Conservation (phyloP, 805 yeast species). For the Lipomyces anomalus region DNA sequence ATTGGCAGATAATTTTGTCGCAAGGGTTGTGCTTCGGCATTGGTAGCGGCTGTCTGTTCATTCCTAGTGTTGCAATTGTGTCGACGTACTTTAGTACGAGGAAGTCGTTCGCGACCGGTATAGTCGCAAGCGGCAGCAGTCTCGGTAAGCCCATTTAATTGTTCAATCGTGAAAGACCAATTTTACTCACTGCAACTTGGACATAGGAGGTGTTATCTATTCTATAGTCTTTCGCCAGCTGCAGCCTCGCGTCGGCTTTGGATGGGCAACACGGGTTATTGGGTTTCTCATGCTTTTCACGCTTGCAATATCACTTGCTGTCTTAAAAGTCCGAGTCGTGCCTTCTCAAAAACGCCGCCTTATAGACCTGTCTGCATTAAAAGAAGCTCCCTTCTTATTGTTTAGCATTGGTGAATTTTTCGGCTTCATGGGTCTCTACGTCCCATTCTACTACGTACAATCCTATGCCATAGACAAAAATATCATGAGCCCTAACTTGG, state of each 20-base stretch:
- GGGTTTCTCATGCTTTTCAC: conserved; percentile 41
- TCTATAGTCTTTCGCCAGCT: conserved; percentile 43
- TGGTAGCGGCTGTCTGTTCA: conserved; percentile 40
- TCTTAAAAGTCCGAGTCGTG: conserved; percentile 27
- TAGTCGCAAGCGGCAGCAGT: conserved; percentile 48
- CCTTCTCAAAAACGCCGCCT: conserved; percentile 11
- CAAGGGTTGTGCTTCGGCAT: conserved; percentile 48
- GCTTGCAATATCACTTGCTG: conserved; percentile 20
- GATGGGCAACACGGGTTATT: conserved; percentile 48
- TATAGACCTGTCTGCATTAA: conserved; percentile 24
- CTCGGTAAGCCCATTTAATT: too few species aligned
- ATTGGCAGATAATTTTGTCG: conserved; percentile 49
- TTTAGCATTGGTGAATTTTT: conserved; percentile 26
- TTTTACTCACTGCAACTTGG: too few species aligned
- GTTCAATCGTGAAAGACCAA: too few species aligned
- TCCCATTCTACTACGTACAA: conserved; percentile 33
- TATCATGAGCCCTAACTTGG: conserved; percentile 12
- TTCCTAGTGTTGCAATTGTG: conserved; percentile 41
- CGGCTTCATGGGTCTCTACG: conserved; percentile 31
- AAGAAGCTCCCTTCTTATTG: conserved; percentile 27
- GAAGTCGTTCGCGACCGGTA: conserved; percentile 43
- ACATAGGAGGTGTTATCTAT: conserved; percentile 43
- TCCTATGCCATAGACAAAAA: conserved; percentile 27
- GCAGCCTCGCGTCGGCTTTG: conserved; percentile 43
- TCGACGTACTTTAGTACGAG: conserved; percentile 42